Percentiles rank a stretch among this genome's conserved stretches.
phyloP scores from a whole-genome alignment of 805 yeast genomes.

The Lipomyces japonicus region DNA sequence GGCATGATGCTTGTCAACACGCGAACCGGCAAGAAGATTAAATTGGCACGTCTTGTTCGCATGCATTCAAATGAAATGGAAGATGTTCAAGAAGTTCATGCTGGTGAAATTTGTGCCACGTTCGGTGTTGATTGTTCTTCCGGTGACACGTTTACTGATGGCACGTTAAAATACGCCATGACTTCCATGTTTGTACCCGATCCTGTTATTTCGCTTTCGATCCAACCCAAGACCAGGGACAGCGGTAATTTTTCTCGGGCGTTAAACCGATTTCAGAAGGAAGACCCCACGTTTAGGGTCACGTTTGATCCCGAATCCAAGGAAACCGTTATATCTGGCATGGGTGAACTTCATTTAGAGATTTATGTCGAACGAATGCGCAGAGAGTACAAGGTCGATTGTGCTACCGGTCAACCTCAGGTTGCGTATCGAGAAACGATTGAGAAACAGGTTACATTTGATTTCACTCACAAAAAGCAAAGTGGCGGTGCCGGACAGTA shows the following conservation, averaged over 20 bases:
- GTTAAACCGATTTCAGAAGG: slow-evolving; percentile 94
- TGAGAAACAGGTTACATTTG: slow-evolving; percentile 67
- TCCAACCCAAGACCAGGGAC: slow-evolving; percentile 84
- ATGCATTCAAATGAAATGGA: slow-evolving; percentile 99
- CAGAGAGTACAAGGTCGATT: slow-evolving; percentile 94
- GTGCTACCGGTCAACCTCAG: slow-evolving; percentile 95
- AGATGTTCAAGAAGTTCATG: slow-evolving; percentile 90
- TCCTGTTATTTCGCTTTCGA: slow-evolving; percentile 91
- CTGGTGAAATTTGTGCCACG: slow-evolving; percentile 99
- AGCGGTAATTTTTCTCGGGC: slow-evolving; percentile 91
- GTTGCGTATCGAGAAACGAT: slow-evolving; percentile 97
- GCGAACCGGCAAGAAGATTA: slow-evolving; percentile 88
- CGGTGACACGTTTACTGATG: slow-evolving; percentile 95
- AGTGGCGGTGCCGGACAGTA: slow-evolving; percentile 99
- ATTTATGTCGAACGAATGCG: slow-evolving; percentile 97
- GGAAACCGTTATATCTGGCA: slow-evolving; percentile 92
- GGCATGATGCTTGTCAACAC: slow-evolving; percentile 86
- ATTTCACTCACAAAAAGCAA: slow-evolving; percentile 95
- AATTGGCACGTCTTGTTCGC: slow-evolving; percentile 89
- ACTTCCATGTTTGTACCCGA: slow-evolving; percentile 98
- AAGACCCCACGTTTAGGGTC: slow-evolving; percentile 97
- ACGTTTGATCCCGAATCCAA: slow-evolving; percentile 85
- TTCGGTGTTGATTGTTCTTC: slow-evolving; percentile 99
- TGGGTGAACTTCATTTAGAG: slow-evolving; percentile 97
- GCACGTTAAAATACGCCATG: slow-evolving; percentile 77